Conservation (phyloP, 805 yeast species). For the Saturnispora ahearnii region DNA sequence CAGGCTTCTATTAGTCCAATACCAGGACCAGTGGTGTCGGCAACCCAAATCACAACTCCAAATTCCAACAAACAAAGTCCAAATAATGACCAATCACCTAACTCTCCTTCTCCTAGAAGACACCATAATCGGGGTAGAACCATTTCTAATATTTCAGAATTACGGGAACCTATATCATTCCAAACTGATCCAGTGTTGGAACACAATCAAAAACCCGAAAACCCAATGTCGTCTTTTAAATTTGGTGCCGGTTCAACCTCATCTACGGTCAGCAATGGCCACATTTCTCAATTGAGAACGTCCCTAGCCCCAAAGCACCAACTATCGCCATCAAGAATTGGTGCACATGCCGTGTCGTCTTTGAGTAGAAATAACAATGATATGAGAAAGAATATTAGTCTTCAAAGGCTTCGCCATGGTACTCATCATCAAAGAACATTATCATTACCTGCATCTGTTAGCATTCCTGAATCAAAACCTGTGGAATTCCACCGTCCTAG, state of each 20-base stretch:
- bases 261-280: constrained; percentile 5
- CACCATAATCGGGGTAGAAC: constrained; percentile 12
- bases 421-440: constrained; percentile 30
- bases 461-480: constrained; percentile 26
- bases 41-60: constrained; percentile 5
- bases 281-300: constrained; percentile 10
- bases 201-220: neutral
- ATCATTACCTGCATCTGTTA: constrained; percentile 32
- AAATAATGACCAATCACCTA: constrained; percentile 6
- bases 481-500: constrained; percentile 22
- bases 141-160: constrained; percentile 10
- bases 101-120: constrained; percentile 10
- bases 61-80: constrained; percentile 4
- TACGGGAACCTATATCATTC: constrained; percentile 1
- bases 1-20: constrained; percentile 10
- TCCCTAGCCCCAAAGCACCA: constrained; percentile 27
- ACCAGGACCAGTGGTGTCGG: constrained; percentile 1
- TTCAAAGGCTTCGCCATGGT: constrained; percentile 22
- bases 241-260: constrained; percentile 23
- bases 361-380: constrained; percentile 24
- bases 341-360: constrained; percentile 62
- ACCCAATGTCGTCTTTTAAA: constrained; percentile 22
- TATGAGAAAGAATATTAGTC: constrained; percentile 17
- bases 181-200: neutral
- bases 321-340: constrained; percentile 60